Evolutionary conservation across 75 land plant species (phyloP).

Genomic region (Pseudotsuga menziesii): DNA sequence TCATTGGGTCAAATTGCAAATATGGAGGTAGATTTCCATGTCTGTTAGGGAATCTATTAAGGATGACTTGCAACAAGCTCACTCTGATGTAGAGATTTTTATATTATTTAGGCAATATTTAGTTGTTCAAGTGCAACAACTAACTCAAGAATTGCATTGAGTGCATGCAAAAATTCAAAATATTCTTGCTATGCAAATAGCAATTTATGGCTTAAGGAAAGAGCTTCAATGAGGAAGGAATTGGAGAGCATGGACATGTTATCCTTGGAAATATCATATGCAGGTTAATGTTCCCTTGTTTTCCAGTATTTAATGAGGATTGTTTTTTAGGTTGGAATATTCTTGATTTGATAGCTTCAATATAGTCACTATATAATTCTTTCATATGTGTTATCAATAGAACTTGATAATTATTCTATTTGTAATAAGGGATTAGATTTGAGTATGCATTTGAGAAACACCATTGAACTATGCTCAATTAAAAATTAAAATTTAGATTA

Average conservation of each 20-base stretch:
- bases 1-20: too few relatives aligned
- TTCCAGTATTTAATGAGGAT: background rate
- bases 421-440: conserved; percentile 38
- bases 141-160: conserved; percentile 53
- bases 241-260: conserved; percentile 2
- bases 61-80: conserved; percentile 54
- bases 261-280: background rate
- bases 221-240: conserved; percentile 68
- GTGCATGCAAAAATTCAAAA: conserved; percentile 31
- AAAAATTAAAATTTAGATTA: too few relatives aligned
- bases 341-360: background rate
- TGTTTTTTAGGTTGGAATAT: background rate
- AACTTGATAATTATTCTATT: background rate
- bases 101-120: conserved; percentile 42
- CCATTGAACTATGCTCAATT: too few relatives aligned
- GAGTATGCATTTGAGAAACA: too few relatives aligned
- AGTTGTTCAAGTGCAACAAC: conserved; percentile 33
- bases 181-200: conserved; percentile 49
- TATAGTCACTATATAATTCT: background rate
- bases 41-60: conserved; percentile 39
- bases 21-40: conserved; percentile 52
- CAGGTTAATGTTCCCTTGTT: background rate
- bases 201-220: conserved; percentile 47
- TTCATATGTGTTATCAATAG: background rate
- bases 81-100: conserved; percentile 46